phyloP scores from a whole-genome alignment of 2,329 filamentous ascomycete genomes.

The Aspergillus fijiensis region DNA sequence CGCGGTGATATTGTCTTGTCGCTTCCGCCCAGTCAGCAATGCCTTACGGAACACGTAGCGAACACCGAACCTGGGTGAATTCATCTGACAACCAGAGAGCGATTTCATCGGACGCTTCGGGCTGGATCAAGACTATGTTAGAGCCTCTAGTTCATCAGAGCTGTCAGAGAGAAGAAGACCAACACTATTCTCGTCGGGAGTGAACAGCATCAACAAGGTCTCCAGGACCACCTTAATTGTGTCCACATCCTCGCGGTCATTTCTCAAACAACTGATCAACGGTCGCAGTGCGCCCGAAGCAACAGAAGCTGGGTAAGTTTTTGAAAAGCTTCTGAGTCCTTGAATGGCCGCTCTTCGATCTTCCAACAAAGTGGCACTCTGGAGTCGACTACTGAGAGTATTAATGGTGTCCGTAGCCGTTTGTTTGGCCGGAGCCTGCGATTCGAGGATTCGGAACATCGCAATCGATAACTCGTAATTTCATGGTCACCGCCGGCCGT shows the following conservation, averaged over 20 bases:
- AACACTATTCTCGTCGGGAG: slow-evolving; percentile 62
- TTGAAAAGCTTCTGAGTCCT: slow-evolving; percentile 91
- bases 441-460: slow-evolving; percentile 61
- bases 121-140: slow-evolving; percentile 51
- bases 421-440: slow-evolving; percentile 86
- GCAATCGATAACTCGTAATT: slow-evolving; percentile 34
- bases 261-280: slow-evolving; percentile 78
- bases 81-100: slow-evolving; percentile 95
- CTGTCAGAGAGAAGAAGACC: slow-evolving; percentile 29
- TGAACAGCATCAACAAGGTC: slow-evolving; percentile 91
- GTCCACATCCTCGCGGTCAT: slow-evolving; percentile 91
- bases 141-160: slow-evolving; percentile 9
- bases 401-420: slow-evolving; percentile 93
- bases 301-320: slow-evolving; percentile 92
- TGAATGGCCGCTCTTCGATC: slow-evolving; percentile 91
- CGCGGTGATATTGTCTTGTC: slow-evolving; percentile 92
- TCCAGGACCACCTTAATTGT: slow-evolving; percentile 94
- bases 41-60: slow-evolving; percentile 9
- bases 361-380: slow-evolving; percentile 87
- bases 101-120: slow-evolving; percentile 94
- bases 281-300: slow-evolving; percentile 88
- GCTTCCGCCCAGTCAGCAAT: slow-evolving; percentile 57
- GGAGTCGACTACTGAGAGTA: slow-evolving; percentile 80
- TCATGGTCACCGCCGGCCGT: slow-evolving; percentile 43
- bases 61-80: slow-evolving; percentile 73